These are phyloP conservation scores for Zea luxurians DNA, from an alignment of 176 grass and related monocot genomes.

Conservation along the genomic window DNA sequence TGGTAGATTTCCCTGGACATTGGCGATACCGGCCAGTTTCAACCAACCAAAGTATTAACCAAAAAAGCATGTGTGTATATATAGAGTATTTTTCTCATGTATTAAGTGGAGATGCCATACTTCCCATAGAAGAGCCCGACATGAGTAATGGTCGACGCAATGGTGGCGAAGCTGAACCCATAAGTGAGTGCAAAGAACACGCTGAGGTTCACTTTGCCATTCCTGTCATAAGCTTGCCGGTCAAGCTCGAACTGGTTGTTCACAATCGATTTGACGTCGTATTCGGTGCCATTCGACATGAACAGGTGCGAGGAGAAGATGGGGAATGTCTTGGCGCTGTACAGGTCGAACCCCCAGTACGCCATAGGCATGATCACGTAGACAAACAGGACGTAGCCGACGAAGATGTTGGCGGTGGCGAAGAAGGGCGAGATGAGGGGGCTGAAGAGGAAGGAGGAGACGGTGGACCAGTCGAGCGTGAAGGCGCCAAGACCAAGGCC, in stretches of 20 bases:
- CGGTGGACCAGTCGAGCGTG: conserved; percentile 73
- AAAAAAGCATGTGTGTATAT: too few relatives aligned
- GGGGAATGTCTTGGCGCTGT: conserved; percentile 71
- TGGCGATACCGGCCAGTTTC: not conserved
- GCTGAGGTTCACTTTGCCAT: conserved; percentile 68
- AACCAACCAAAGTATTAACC: too few relatives aligned
- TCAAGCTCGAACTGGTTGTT: conserved; percentile 62
- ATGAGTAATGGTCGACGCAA: conserved; percentile 63
- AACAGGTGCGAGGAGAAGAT: conserved; percentile 77
- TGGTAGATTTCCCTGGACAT: conserved; percentile 67
- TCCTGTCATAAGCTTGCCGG: conserved; percentile 29
- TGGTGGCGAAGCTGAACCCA: conserved; percentile 73
- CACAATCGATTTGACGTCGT: conserved; percentile 59
- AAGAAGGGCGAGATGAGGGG: conserved; percentile 82
- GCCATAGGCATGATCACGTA: conserved; percentile 54
- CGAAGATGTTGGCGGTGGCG: conserved; percentile 65
- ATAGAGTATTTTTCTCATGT: conserved; percentile 4
- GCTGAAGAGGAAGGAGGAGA: conserved; percentile 72
- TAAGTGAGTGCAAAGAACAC: conserved; percentile 65
- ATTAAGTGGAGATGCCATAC: conserved; percentile 33
- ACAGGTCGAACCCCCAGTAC: conserved; percentile 69
- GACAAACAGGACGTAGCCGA: conserved; percentile 51
- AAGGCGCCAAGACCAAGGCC: conserved; percentile 73
- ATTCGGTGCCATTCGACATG: conserved; percentile 50
- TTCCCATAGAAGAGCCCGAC: conserved; percentile 84